phyloP scores from a whole-genome alignment of 164 flowering plant species.

The Euptelea pleiosperma region DNA sequence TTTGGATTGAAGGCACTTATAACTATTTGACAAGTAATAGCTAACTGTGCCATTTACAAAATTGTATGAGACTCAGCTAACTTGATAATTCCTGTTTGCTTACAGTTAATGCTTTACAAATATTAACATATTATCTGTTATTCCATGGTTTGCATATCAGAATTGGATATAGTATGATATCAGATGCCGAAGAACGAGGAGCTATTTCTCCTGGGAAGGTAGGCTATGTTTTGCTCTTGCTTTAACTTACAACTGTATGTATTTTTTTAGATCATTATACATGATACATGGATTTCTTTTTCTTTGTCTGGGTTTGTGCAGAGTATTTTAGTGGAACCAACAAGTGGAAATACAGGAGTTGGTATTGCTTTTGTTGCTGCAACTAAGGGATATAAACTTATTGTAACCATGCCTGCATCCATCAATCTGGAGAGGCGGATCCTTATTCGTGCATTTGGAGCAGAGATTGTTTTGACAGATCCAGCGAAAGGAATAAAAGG shows the following conservation, averaged over 20 bases:
- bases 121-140: not conserved
- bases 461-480: conserved; percentile 72
- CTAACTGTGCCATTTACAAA: too few species aligned
- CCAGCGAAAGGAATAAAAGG: conserved; percentile 71
- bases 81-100: too few species aligned
- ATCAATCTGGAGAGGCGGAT: conserved; percentile 63
- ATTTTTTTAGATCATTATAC: not conserved
- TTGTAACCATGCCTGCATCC: conserved; percentile 80
- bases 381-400: conserved; percentile 65
- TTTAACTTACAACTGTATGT: not conserved
- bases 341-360: conserved; percentile 83
- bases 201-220: conserved; percentile 75
- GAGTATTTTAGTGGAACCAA: conserved; percentile 76
- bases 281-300: not conserved
- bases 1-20: too few species aligned
- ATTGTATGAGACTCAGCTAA: too few species aligned
- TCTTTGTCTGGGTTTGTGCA: conserved; percentile 30
- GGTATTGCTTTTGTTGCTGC: conserved; percentile 87
- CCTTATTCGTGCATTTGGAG: conserved; percentile 83
- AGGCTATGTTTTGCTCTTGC: conserved; percentile 6
- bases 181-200: conserved; percentile 72
- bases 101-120: too few species aligned
- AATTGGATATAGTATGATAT: conserved; percentile 69
- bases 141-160: conserved; percentile 30
- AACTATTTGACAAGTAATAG: too few species aligned